A percentile compares a stretch with the other conserved stretches of the same genome.
These are phyloP conservation scores for Candida adriatica DNA, from an alignment of 805 yeast genomes.

Conservation along the genomic window DNA sequence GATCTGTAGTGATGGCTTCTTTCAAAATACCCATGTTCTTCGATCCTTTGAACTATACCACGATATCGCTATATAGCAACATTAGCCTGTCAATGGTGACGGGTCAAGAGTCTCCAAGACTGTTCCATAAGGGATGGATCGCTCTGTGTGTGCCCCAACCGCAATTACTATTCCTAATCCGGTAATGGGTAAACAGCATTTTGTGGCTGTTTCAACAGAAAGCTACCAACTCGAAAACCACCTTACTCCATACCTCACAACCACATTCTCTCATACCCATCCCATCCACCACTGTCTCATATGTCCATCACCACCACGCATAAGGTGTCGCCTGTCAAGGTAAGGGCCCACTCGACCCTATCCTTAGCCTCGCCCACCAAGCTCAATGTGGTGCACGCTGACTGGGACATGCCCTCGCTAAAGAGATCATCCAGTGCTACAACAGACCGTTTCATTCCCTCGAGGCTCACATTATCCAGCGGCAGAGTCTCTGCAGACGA, in stretches of 20 bases:
- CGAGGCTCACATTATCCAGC: slow-evolving; percentile 42
- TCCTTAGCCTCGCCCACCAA: slow-evolving; percentile 40
- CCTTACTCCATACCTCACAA: not conserved
- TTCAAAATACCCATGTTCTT: no score
- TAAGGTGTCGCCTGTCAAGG: no score
- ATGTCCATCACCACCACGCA: no score
- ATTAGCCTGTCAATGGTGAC: no score
- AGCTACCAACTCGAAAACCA: not conserved
- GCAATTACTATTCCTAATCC: slow-evolving; percentile 15
- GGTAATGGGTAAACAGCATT: slow-evolving; percentile 17
- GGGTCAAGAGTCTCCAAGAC: no score
- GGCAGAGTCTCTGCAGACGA: slow-evolving; percentile 37
- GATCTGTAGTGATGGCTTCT: no score
- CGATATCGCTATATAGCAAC: no score
- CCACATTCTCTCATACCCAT: slow-evolving; percentile 2
- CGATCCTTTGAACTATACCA: no score
- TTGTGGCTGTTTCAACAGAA: slow-evolving; percentile 2
- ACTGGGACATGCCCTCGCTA: slow-evolving; percentile 25
- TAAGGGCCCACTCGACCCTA: slow-evolving; percentile 32
- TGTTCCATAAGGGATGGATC: no score
- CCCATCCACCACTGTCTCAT: no score
- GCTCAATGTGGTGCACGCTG: slow-evolving; percentile 36
- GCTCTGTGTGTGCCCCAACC: slow-evolving; percentile 8
- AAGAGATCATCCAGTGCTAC: slow-evolving; percentile 20
- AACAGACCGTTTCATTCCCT: slow-evolving; percentile 58